Conservation (phyloP, 352 stramenopile species). For the Bremia lactucae region DNA sequence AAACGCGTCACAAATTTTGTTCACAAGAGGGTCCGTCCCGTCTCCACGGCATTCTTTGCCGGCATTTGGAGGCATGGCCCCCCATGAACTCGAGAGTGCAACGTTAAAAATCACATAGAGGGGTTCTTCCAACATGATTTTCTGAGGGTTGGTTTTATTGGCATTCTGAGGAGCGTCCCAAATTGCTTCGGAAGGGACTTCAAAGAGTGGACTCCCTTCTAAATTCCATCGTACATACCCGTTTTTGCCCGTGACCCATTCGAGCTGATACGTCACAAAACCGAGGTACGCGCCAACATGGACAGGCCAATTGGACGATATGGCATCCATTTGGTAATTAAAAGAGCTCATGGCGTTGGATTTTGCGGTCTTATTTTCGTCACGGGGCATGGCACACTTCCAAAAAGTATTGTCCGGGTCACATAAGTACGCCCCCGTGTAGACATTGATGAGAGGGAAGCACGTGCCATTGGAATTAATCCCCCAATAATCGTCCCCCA, state of each 20-base stretch:
- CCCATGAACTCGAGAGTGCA: conserved; percentile 78
- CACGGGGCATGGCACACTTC: conserved; percentile 34
- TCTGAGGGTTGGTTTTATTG: conserved; percentile 41
- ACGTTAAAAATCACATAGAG: conserved; percentile 91
- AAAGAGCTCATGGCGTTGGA: conserved; percentile 34
- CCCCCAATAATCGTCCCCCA: conserved; percentile 24
- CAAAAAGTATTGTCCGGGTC: conserved; percentile 33
- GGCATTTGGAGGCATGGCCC: conserved; percentile 13
- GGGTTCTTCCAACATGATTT: conserved; percentile 86
- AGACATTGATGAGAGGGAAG: conserved; percentile 34
- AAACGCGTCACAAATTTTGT: conserved; percentile 37
- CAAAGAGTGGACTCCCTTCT: conserved; percentile 69
- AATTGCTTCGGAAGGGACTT: conserved; percentile 50
- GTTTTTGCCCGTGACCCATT: conserved; percentile 31
- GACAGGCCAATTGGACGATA: conserved; percentile 68
- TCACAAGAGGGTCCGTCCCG: conserved; percentile 20
- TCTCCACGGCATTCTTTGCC: conserved; percentile 18
- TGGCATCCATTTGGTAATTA: conserved; percentile 18
- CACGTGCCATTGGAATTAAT: conserved; percentile 41
- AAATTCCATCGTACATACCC: conserved; percentile 45
- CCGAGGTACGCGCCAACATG: conserved; percentile 52
- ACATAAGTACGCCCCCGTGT: conserved; percentile 35
- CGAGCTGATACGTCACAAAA: conserved; percentile 30
- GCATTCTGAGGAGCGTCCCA: conserved; percentile 21
- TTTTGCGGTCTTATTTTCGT: conserved; percentile 16